A percentile compares a stretch with the other conserved stretches of the same genome.
Evolutionary conservation across 2,329 filamentous ascomycete species (phyloP).

Genomic region (Botrytis deweyae): DNA sequence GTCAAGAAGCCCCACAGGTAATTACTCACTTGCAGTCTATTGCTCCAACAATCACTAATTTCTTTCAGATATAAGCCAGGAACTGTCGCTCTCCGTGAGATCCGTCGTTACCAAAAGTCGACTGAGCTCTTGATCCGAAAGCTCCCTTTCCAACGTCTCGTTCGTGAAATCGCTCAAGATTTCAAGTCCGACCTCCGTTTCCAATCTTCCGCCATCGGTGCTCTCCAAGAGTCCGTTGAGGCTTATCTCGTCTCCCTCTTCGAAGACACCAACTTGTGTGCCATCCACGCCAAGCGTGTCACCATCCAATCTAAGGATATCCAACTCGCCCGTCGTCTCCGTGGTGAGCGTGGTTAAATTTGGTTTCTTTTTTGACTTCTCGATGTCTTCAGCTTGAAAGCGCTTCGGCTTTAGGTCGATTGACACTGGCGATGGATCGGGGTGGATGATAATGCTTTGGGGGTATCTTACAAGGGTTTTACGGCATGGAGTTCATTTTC

Average conservation of each 20-base stretch:
- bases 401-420: slow-evolving; percentile 22
- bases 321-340: slow-evolving; percentile 91
- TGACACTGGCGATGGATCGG: slow-evolving; percentile 24
- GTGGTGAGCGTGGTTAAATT: slow-evolving; percentile 83
- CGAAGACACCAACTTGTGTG: slow-evolving; percentile 97
- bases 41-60: not conserved
- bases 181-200: slow-evolving; percentile 95
- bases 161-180: slow-evolving; percentile 94
- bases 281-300: slow-evolving; percentile 98
- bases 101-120: slow-evolving; percentile 96
- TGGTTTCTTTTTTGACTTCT: slow-evolving; percentile 22
- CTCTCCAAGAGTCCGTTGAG: slow-evolving; percentile 97
- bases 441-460: slow-evolving; percentile 34
- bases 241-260: slow-evolving; percentile 98
- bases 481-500: slow-evolving; percentile 34
- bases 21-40: not conserved
- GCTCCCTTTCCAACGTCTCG: slow-evolving; percentile 95
- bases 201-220: slow-evolving; percentile 97
- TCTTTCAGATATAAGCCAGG: slow-evolving; percentile 78
- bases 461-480: slow-evolving; percentile 31
- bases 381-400: slow-evolving; percentile 25
- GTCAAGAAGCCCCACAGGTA: slow-evolving; percentile 21
- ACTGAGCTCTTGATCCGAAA: slow-evolving; percentile 96
- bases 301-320: slow-evolving; percentile 87
- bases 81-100: slow-evolving; percentile 97